Evolutionary conservation across 1,139 yeast genomes (phyloP).

Genomic region (Blastobotrys aristatus): DNA sequence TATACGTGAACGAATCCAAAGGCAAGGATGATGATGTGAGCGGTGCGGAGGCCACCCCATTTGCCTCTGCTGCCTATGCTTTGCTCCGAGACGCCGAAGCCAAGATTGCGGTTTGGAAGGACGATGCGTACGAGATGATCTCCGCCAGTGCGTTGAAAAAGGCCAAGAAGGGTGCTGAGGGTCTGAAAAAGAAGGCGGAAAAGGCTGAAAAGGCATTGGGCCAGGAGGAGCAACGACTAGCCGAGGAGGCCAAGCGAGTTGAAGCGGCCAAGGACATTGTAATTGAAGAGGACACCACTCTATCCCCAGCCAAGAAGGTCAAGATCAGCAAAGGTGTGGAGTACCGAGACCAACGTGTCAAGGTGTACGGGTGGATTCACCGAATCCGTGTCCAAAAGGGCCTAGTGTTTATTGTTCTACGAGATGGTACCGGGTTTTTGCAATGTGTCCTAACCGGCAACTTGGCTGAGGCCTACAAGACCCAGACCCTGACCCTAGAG

Average conservation of each 20-base stretch:
- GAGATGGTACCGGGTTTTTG: slow-evolving; percentile 91
- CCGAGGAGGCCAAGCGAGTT: slow-evolving; percentile 62
- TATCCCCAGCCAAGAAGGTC: slow-evolving; percentile 63
- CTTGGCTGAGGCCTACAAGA: slow-evolving; percentile 83
- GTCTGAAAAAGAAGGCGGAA: slow-evolving; percentile 81
- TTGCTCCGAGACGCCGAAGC: slow-evolving; percentile 47
- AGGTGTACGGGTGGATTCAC: slow-evolving; percentile 93
- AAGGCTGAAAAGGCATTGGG: slow-evolving; percentile 67
- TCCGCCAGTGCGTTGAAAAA: slow-evolving; percentile 92
- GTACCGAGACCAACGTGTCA: slow-evolving; percentile 58
- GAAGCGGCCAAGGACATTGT: slow-evolving; percentile 69
- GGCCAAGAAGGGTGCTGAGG: slow-evolving; percentile 95
- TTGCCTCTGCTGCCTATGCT: slow-evolving; percentile 80
- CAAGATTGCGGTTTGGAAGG: slow-evolving; percentile 59
- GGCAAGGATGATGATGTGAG: slow-evolving; percentile 57
- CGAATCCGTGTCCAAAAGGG: slow-evolving; percentile 92
- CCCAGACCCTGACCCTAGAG: slow-evolving; percentile 82
- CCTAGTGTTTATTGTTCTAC: slow-evolving; percentile 78
- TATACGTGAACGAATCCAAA: slow-evolving; percentile 64
- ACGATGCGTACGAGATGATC: slow-evolving; percentile 65
- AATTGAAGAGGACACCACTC: slow-evolving; percentile 63
- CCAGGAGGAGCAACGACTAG: slow-evolving; percentile 54
- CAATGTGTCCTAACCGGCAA: slow-evolving; percentile 90
- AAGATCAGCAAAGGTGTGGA: slow-evolving; percentile 57
- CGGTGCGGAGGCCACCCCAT: slow-evolving; percentile 70